Base-by-base conservation (phyloP, 306 rosid genomes). In the Quercus berberidifolia region DNA sequence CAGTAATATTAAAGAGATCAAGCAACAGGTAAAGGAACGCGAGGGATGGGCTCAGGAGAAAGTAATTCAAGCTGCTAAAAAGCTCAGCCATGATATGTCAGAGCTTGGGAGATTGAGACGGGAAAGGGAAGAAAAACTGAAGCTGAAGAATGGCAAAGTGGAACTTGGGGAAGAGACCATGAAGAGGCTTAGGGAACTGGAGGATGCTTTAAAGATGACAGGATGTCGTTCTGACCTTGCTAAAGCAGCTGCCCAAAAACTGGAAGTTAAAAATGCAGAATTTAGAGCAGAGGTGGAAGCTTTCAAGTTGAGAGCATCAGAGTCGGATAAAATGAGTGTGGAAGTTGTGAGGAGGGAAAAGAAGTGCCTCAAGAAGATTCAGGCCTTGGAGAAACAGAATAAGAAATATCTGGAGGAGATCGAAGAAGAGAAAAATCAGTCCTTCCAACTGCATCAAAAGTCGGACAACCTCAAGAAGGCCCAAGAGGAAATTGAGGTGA, bases 31-130 rank as follows among this genome's bases (percentile, higher is more conserved):
- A 14, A 71, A 71, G 75, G 55, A 71, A 17, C 31, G 75, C 11
- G 49, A 71, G 55, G 59, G 49, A 10, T 71, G 75, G 75, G 75
- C 75, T 21, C 75, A 71, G 20, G 14, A 71, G 33, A 71, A 71
- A 71, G 75, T 49, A 11, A 17, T 71, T 21, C 75, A 71, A 46
- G 55, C 75, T 71, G 75, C 75, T 41, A 71, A 41, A 19, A 71
- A 46, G 59, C 75, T 71, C 31, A 71, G 75, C 58, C 25, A 20
- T 71, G 75, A 71, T 71, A 26, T 71, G 14, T 23, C 55, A 20
- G 57, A 49, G 52, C 57, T 71, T n/a, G 23, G 23, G 58, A 43
- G 5, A 3, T 71, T 71, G 75, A 71, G 55, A 21, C 13, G 49
- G 28, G 75, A 25, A 30, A 49, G 19, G 15, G 57, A 49, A 49